A percentile compares a stretch with the other conserved stretches of the same genome.
Conservation (phyloP, 75 land plant species). For the Selaginella moellendorffii region DNA sequence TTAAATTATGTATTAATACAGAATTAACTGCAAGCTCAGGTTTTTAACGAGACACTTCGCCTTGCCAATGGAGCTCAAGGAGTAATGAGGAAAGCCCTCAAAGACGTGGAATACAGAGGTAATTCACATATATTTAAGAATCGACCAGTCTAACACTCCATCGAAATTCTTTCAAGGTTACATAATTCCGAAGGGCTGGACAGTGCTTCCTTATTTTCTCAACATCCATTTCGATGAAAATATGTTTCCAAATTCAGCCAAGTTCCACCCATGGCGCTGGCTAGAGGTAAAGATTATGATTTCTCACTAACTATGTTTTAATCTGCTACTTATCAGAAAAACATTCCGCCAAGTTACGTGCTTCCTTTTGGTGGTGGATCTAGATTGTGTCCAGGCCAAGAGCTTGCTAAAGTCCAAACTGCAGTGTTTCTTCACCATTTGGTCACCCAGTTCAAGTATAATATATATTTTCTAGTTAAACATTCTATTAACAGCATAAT, state of each 20-base stretch:
- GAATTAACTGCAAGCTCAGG: slow-evolving; percentile 28
- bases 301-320: too few relatives aligned
- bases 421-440: slow-evolving; percentile 70
- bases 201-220: slow-evolving; percentile 71
- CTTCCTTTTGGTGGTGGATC: slow-evolving; percentile 75
- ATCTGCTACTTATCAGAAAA: background rate
- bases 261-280: slow-evolving; percentile 91
- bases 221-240: slow-evolving; percentile 60
- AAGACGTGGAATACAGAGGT: slow-evolving; percentile 67
- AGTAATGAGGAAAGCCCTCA: slow-evolving; percentile 60
- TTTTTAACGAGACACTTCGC: slow-evolving; percentile 75
- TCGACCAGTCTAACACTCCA: background rate
- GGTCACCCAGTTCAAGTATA: slow-evolving; percentile 40
- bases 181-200: slow-evolving; percentile 81
- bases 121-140: background rate
- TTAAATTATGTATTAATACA: background rate
- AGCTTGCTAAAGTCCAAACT: slow-evolving; percentile 66
- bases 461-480: too few relatives aligned
- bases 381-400: slow-evolving; percentile 60
- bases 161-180: slow-evolving; percentile 31
- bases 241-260: slow-evolving; percentile 42
- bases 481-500: background rate
- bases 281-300: too few relatives aligned
- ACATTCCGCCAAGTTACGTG: slow-evolving; percentile 16
- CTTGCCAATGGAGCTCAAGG: slow-evolving; percentile 80